These are phyloP conservation scores for Candida bentonensis DNA, from an alignment of 805 yeast species.

Conservation along the genomic window DNA sequence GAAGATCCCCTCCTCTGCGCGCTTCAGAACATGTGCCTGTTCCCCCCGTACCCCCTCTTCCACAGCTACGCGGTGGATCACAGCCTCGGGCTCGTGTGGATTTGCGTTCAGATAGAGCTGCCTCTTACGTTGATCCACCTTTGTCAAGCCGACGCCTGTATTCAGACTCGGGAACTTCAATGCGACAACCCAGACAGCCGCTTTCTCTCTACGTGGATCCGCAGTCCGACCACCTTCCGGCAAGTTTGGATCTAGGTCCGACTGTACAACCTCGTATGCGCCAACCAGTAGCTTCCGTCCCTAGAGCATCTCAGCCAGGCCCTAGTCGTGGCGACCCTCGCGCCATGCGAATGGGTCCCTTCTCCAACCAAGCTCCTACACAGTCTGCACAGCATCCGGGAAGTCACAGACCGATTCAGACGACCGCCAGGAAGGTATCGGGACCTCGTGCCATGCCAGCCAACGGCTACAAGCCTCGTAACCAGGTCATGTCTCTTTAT, in stretches of 20 bases:
- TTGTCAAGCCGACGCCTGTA: not conserved
- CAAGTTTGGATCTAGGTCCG: no score
- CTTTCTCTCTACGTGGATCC: not conserved
- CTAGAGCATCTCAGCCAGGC: no score
- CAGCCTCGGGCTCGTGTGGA: not conserved
- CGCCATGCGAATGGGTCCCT: no score
- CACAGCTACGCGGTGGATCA: not conserved
- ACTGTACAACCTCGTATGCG: no score
- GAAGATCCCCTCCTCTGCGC: not conserved
- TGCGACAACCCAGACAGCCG: not conserved
- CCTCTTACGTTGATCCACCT: not conserved
- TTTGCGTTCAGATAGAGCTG: not conserved
- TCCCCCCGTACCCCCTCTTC: not conserved
- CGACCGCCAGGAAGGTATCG: not conserved
- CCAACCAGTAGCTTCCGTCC: no score
- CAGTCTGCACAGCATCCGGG: no score
- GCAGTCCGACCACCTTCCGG: no score
- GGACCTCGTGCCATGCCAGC: not conserved
- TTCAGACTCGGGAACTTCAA: not conserved
- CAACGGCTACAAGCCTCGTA: no score
- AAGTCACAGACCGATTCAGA: no score
- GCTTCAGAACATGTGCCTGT: not conserved
- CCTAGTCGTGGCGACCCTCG: no score
- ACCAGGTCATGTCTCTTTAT: not conserved
- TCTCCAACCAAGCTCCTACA: no score